A percentile compares a stretch with the other conserved stretches of the same genome.
Evolutionary conservation across 2,329 filamentous ascomycete genomes (phyloP).

Genomic region (Microsporum canis): DNA sequence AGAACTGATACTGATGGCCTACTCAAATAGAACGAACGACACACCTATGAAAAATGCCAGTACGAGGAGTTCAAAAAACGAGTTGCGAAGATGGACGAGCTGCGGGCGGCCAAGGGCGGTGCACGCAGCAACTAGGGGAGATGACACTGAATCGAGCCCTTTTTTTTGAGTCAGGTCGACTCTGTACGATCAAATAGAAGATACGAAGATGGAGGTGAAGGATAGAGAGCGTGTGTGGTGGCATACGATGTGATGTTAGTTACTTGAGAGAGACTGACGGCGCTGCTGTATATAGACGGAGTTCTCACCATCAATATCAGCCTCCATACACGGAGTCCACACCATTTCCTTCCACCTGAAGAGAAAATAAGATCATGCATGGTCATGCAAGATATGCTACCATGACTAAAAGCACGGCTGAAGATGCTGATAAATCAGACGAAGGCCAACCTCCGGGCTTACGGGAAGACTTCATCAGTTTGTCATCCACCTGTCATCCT

Average conservation of each 20-base stretch:
- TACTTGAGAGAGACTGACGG: background rate
- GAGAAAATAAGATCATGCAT: background rate
- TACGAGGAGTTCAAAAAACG: slow-evolving; percentile 98
- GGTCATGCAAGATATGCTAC: background rate
- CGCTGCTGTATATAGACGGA: background rate
- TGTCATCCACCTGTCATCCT: background rate
- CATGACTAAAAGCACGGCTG: background rate
- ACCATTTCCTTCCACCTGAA: no score
- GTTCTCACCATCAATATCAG: background rate
- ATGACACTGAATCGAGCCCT: background rate
- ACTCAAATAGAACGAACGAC: slow-evolving; percentile 67
- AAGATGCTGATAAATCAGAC: slow-evolving; percentile 1
- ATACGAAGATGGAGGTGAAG: background rate
- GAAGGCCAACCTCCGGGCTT: background rate
- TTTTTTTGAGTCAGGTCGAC: background rate
- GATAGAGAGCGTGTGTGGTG: no score
- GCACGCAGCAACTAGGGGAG: slow-evolving; percentile 63
- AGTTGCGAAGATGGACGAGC: slow-evolving; percentile 96
- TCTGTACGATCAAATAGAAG: slow-evolving; percentile 1
- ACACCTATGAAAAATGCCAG: slow-evolving; percentile 98
- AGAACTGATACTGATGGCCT: slow-evolving; percentile 2
- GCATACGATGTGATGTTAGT: no score
- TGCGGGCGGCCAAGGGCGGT: slow-evolving; percentile 73
- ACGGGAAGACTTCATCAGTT: background rate
- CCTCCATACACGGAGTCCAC: background rate